Evolutionary conservation across 2,329 filamentous ascomycete genomes (phyloP), one percentile per base, ranked within the genome.

Genomic region (Pyricularia sp.): DNA sequence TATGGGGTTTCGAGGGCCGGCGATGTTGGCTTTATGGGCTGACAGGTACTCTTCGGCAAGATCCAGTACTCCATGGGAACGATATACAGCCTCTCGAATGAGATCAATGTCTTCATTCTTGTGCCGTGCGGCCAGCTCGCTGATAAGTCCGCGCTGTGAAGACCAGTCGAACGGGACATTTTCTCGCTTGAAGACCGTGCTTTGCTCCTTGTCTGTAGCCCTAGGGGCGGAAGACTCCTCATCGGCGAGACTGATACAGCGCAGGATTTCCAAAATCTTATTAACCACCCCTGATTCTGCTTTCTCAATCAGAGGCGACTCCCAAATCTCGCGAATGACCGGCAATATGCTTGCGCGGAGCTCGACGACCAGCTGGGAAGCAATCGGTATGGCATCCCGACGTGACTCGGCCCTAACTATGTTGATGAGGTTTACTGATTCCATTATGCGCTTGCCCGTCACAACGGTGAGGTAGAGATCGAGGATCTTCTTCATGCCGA

Each of bases 291-390:
- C 31, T 30, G 35, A 10, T 26, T 86, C 82, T 28, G 87, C 85
- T 70, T 91, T 93, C 70, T 96, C 91, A 22, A 94, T 85, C 62
- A 96, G 84, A 30, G 86, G 80, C 0, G 92, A 96, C 69, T 91
- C 87, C 96, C 94, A 99, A 31, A 97, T 83, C 61, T 87, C 83
- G 65, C 84, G 83, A 55, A 94, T 83, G 60, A 88, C 84, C 0
- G 92, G 90, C 16, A 97, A 78, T 30, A 97, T 85, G 30, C 87
- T 85, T 76, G 89, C 86, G 57, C 94, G 88, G 57, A 97, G 77
- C 73, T 97, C 93, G 6, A 97, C 86, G 16, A 97, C 79, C 65
- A 97, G 89, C 70, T 97, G 93, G 1, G 84, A 80, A 16, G 86
- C 82, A 24, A 84, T 73, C 2, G 49, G 49, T 22, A 35, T 64